These are phyloP conservation scores for Phytophthora vignae DNA, from an alignment of 352 stramenopile species.

Conservation along the genomic window DNA sequence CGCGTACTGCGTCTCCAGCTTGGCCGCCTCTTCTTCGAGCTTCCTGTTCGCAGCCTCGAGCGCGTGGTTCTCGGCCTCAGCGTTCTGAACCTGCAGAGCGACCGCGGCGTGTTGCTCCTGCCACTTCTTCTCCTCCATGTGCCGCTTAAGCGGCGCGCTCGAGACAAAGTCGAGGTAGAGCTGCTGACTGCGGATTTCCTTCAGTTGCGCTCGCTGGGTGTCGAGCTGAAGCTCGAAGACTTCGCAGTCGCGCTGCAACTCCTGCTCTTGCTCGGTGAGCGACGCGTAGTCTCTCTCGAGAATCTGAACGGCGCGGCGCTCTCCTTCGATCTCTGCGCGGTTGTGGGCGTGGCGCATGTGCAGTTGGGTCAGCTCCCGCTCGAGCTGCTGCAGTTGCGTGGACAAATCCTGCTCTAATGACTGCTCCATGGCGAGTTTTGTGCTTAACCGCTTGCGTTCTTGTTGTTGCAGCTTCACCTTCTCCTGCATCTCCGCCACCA, in stretches of 20 bases:
- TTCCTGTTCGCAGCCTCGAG: conserved; percentile 53
- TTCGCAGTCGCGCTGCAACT: conserved; percentile 55
- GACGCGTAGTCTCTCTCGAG: conserved; percentile 63
- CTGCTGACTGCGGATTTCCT: conserved; percentile 58
- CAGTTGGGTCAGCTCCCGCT: conserved; percentile 48
- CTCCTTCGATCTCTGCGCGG: conserved; percentile 49
- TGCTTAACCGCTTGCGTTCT: conserved; percentile 25
- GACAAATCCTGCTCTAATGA: conserved; percentile 51
- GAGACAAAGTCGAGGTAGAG: conserved; percentile 70
- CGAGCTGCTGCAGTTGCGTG: conserved; percentile 39
- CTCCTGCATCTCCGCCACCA: conserved; percentile 28
- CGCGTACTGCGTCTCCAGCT: conserved; percentile 49
- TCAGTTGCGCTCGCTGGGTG: conserved; percentile 44
- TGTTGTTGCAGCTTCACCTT: conserved; percentile 29
- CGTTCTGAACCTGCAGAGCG: conserved; percentile 31
- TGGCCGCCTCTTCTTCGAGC: conserved; percentile 44
- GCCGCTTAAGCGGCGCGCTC: conserved; percentile 57
- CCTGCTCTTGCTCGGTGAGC: conserved; percentile 53
- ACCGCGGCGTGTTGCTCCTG: conserved; percentile 57
- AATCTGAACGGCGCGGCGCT: conserved; percentile 43
- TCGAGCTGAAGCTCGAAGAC: conserved; percentile 47
- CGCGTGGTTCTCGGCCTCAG: conserved; percentile 48
- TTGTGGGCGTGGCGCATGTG: conserved; percentile 44
- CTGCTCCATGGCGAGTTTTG: conserved; percentile 58
- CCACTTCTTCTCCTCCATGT: conserved; percentile 71